Conservation (phyloP, 1,284 basidiomycete species). For the Malassezia globosa region DNA sequence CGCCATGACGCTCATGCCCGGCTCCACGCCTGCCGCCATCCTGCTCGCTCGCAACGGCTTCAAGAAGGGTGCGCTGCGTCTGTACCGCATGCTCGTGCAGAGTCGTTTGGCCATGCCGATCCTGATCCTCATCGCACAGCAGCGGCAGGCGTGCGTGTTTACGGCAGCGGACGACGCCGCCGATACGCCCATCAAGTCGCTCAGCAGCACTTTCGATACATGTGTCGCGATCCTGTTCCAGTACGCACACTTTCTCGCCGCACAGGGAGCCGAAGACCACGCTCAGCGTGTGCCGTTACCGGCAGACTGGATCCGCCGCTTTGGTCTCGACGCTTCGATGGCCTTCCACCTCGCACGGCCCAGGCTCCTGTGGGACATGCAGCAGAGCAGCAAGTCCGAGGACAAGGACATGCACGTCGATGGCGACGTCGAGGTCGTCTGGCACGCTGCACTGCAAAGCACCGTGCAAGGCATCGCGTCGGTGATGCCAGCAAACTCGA, state of each 20-base stretch:
- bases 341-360: slow-evolving; percentile 41
- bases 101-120: slow-evolving; percentile 35
- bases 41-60: slow-evolving; percentile 45
- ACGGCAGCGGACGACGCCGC: slow-evolving; percentile 29
- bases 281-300: slow-evolving; percentile 30
- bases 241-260: slow-evolving; percentile 41
- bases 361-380: slow-evolving; percentile 19
- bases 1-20: slow-evolving; percentile 50
- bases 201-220: slow-evolving; percentile 42
- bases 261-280: slow-evolving; percentile 28
- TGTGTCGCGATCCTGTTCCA: slow-evolving; percentile 41
- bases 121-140: slow-evolving; percentile 41
- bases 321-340: slow-evolving; percentile 37
- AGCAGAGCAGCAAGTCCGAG: background rate
- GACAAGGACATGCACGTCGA: background rate
- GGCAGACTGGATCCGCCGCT: slow-evolving; percentile 26
- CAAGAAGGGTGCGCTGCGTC: slow-evolving; percentile 26
- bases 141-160: slow-evolving; percentile 40
- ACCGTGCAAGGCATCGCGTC: slow-evolving; percentile 24
- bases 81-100: slow-evolving; percentile 24
- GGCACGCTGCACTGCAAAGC: slow-evolving; percentile 36
- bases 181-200: slow-evolving; percentile 42
- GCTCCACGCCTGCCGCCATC: slow-evolving; percentile 48
- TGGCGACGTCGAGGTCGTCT: slow-evolving; percentile 10
- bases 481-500: slow-evolving; percentile 24